Base-by-base conservation (phyloP, 306 rosid genomes). In the Vigna radiata region DNA sequence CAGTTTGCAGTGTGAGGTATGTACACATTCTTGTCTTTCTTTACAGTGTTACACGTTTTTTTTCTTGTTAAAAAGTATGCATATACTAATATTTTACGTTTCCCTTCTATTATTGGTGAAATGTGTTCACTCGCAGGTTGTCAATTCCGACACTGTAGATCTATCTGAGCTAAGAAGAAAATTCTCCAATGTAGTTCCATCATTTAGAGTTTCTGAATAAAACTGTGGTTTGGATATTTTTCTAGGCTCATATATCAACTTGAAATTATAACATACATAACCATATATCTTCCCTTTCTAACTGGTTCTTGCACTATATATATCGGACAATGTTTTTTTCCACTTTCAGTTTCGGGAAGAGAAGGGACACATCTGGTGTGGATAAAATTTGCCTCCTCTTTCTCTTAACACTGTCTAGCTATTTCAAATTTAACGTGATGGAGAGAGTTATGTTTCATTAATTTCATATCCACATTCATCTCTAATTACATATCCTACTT, bases 1-100 rank as follows among this genome's bases (percentile, higher is more conserved):
- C n/a, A 87, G 78, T 15, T n/a, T 91, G 61, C 87, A 79, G 41
- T 81, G 82, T 52, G 86, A 86, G 93, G 96, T 90, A 83, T 29
- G 18, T n/a, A 83, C 39, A 44, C 27, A 49, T 47, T 69, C 47
- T 78, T 70, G 13, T 63, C 47, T 58, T 59, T 49, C 23, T 4
- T 53, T 54, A 72, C 7, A 3, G 4, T 29, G 21, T 37, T 10
- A 19, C 10, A 1, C 7, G 11, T 21, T 21, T 55, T 62, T 3
- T 19, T 2, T 29, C 5, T 29, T n/a, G 23, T 49, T 2, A 27
- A 18, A 60, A 58, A 48, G 41, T 48, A 19, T 1, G 31, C 41
- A 14, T 62, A 15, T 33, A 4, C 27, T 68, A 23, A 52, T 25
- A 41, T 41, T 44, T 23, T 36, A 3, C 29, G 1, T 76, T 25